These are phyloP conservation scores for Psilocybe mexicana DNA, from an alignment of 1,284 basidiomycete species.

Conservation along the genomic window DNA sequence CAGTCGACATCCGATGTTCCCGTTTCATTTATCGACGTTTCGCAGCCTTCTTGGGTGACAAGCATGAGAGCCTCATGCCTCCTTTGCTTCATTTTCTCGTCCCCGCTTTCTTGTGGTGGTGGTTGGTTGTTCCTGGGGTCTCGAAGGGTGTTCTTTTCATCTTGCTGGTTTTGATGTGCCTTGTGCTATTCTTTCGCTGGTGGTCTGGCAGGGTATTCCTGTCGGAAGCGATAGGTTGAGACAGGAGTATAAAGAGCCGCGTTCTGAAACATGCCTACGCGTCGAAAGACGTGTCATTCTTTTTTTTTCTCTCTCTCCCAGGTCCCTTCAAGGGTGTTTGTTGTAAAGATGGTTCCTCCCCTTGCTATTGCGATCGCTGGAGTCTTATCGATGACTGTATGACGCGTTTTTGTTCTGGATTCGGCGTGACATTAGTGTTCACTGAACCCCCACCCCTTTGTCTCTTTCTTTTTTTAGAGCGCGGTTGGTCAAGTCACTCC, in stretches of 20 bases:
- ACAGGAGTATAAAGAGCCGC: conserved; percentile 15
- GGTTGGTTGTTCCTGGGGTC: conserved; percentile 17
- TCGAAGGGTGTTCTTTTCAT: conserved; percentile 17
- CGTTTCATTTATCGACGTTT: conserved; percentile 5
- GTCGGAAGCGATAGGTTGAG: neutral
- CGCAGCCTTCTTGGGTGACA: conserved; percentile 8
- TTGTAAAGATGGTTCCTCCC: conserved; percentile 9
- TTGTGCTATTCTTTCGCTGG: conserved; percentile 7
- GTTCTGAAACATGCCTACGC: conserved; percentile 2
- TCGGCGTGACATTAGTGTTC: neutral
- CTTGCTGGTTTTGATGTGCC: conserved; percentile 10
- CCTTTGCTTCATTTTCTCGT: neutral
- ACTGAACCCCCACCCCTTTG: neutral
- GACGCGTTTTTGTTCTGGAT: conserved; percentile 6
- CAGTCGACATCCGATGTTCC: conserved; percentile 8
- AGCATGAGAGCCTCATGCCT: conserved; percentile 15
- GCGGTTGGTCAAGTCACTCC: conserved; percentile 21
- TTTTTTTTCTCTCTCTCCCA: neutral
- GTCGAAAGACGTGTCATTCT: conserved; percentile 17
- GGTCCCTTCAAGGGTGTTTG: neutral
- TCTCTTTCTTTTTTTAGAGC: conserved; percentile 2
- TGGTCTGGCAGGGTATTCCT: conserved; percentile 1
- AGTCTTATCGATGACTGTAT: conserved; percentile 12
- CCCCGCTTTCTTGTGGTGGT: neutral
- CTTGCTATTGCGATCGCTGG: conserved; percentile 5